Base-by-base conservation (phyloP, 352 stramenopile species). In the Phytophthora tubulina region DNA sequence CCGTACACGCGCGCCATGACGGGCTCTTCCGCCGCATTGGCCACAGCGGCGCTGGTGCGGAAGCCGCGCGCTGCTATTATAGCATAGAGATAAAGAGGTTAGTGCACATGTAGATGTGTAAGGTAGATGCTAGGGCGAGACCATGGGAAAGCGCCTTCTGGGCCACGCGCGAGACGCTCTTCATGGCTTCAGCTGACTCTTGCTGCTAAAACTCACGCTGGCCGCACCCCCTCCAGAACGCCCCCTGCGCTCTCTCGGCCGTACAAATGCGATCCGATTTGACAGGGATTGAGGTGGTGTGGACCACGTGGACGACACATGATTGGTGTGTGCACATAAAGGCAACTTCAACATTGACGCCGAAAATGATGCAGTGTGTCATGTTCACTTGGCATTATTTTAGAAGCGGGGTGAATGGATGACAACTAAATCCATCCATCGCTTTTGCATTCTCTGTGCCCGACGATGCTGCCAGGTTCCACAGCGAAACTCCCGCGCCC, bases 1-100 rank as follows among this genome's bases (percentile, higher is more conserved):
- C 96, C 97, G 78, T 99, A 99, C 45, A 96, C 89, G 51, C 88
- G 85, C 30, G 82, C 85, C 85, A 95, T 93, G 17, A 72, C 79
- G 10, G 81, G 73, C 58, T 85, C 72, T 58, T 90, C 82, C 2
- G 70, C 73, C 35, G 69, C 75, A 70, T 79, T 88, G 31, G 78
- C 70, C 31, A 85, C 51, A 6, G 55, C 73, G 27, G 73, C 70
- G 45, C 73, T 86, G 11, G 75, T 78, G 64, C 78, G 80, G 67
- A 84, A 79, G 45, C 76, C 70, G 41, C 76, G 76, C 44, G 70
- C 69, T 66, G 61, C n/a, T 41, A 55, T 33, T 11, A 61, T 33
- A 60, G 32, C 10, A 15, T 27, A 38, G 9, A 38, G 8, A 45
- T 57, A 13, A 42, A 21, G 14, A 31, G 17, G 33, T 49, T 30